Base-by-base conservation (phyloP, 2,329 filamentous ascomycete species). In the Penicillium sp. region DNA sequence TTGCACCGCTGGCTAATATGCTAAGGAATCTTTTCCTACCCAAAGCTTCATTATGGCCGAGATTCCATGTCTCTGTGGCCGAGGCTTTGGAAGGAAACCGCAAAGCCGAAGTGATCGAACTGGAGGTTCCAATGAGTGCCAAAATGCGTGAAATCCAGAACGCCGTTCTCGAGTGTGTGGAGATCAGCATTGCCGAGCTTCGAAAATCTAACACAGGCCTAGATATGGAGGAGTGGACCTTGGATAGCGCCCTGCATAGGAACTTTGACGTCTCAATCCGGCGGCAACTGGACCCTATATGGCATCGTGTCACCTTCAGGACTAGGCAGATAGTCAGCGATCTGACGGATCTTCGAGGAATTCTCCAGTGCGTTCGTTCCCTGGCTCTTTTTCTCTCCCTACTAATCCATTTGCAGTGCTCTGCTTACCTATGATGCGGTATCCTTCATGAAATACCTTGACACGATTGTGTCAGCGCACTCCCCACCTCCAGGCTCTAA, bases 191-290 rank as follows among this genome's bases (percentile, higher is more conserved):
- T 66, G 87, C 91, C 58, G 95, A 99, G 78, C 84, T 99, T 46
- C 96, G 94, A 75, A 98, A 96, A 78, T 86, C 87, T 19, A 98
- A 97, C 71, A 85, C 88, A 1, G 93, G 93, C 2, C 81, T 99
- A 6, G 94, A 98, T 68, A 93, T 98, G 87, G 93, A 96, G 61
- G 93, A 97, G 71, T 98, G 94, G 94, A 97, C 92, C 53, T 82
- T 97, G 19, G 94, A 98, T 75, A 97, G 91, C 72, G 94, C 94
- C 38, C 79, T 98, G 62, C 90, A 97, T 67, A 91, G 90, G 72
- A 96, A 93, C 70, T 99, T 99, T 75, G 95, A 98, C 74, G 82
- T 91, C 62, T 89, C 93, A 58, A 88, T 99, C 54, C 86, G 94
- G 63, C 86, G 93, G 60, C 95, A 99, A 76, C 81, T 99, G 19